These are phyloP conservation scores for Neurospora hispaniola DNA, from an alignment of 495 filamentous ascomycete genomes.

Conservation along the genomic window DNA sequence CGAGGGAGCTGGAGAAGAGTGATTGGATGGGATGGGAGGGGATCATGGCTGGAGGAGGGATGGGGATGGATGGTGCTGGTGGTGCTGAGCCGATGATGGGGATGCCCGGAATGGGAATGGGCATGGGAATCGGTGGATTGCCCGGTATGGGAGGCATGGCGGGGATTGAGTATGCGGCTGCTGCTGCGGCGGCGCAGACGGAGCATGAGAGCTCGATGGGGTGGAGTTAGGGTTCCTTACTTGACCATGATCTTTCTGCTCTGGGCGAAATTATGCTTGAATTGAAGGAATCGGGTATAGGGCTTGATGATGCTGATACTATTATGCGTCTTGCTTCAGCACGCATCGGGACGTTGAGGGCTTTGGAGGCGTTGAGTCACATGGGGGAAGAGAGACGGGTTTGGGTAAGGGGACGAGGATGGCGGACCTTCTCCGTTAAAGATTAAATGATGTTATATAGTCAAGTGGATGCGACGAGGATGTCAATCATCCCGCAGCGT, in stretches of 20 bases:
- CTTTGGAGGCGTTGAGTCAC: background rate
- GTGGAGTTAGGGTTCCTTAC: background rate
- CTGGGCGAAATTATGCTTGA: background rate
- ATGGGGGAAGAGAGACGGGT: background rate
- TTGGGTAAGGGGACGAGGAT: background rate
- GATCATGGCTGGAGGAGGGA: background rate
- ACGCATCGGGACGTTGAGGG: background rate
- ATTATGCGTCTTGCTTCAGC: background rate
- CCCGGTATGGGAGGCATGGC: background rate
- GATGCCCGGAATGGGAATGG: background rate
- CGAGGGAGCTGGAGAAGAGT: slow-evolving; percentile 67
- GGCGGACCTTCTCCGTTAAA: background rate
- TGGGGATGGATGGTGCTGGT: background rate
- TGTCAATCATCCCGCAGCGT: background rate
- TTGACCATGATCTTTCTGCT: background rate
- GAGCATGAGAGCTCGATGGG: background rate
- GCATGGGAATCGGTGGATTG: background rate
- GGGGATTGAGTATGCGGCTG: background rate
- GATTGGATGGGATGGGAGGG: slow-evolving; percentile 40
- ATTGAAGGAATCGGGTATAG: background rate
- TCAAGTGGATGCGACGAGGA: background rate
- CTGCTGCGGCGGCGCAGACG: background rate
- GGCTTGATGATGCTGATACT: background rate
- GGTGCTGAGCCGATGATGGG: slow-evolving; percentile 1
- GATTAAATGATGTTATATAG: background rate